Base-by-base conservation (phyloP, 2,329 filamentous ascomycete genomes). In the Dothideomycetidae sp. region DNA sequence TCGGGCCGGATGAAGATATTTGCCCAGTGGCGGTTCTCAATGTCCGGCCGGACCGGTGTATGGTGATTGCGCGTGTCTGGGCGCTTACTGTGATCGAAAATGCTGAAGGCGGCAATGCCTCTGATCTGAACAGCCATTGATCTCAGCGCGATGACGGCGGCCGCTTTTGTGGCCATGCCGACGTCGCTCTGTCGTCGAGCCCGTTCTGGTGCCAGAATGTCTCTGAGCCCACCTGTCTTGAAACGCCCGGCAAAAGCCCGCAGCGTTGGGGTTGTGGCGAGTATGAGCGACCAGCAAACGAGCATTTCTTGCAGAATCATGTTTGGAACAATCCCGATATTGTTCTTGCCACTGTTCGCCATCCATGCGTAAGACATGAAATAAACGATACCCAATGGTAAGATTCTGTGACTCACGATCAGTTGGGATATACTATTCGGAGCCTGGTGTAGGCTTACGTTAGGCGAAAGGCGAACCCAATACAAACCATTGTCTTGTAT, bases 231-330 rank as follows among this genome's bases (percentile, higher is more conserved):
- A 23, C 40, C 34, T 4, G 39, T 37, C 17, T 36, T 33, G 34
- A 49, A n/a, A 43, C 43, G 45, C 42, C 44, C 45, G 26, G 49
- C 39, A 41, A 50, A 50, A n/a, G 42, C 36, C 21, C 46, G 39
- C 5, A 50, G 37, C 29, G 44, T 48, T 2, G 48, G 48, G 15
- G 49, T 49, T 7, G 47, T 48, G 29, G 48, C 47, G 13, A 46
- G 45, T 34, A 50, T 45, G 33, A 50, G 47, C 28, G 44, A 43
- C 39, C 47, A 47, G 34, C 42, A 42, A 10, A 50, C 42, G 3
- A 45, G 40, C 31, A 45, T 41, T 41, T 49, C 43, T 41, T 50
- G 41, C 41, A 46, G 46, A 21, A 43, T 44, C 7, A 49, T 31
- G 9, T 44, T 44, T 3, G 45, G 41, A 14, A 42, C 37, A 14